Conservation (phyloP, 1,139 yeast species). For the Tardiomyces depauwii region DNA sequence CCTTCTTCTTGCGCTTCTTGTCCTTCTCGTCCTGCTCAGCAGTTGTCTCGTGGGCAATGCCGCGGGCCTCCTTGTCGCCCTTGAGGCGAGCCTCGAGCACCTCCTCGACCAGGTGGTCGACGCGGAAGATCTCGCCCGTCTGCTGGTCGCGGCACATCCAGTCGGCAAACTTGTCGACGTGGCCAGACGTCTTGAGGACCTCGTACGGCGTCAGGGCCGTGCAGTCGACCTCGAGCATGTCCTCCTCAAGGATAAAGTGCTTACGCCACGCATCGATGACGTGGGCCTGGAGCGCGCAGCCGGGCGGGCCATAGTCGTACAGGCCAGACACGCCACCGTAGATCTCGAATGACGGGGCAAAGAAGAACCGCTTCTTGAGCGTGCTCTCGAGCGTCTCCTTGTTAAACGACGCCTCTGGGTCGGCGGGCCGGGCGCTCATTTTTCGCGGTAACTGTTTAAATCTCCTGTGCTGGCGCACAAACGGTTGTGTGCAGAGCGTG, state of each 20-base stretch:
- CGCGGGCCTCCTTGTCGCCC: slow-evolving; percentile 95
- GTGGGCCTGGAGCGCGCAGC: slow-evolving; percentile 96
- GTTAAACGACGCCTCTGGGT: slow-evolving; percentile 34
- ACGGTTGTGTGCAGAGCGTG: neutral
- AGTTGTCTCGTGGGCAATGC: slow-evolving; percentile 42
- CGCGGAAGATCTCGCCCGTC: slow-evolving; percentile 97
- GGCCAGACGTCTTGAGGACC: slow-evolving; percentile 96
- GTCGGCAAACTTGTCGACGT: slow-evolving; percentile 96
- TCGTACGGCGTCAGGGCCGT: slow-evolving; percentile 97
- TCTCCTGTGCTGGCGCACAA: neutral
- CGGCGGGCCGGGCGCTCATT: slow-evolving; percentile 16
- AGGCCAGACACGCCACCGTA: slow-evolving; percentile 98
- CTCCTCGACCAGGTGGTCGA: slow-evolving; percentile 96
- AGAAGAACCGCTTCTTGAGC: slow-evolving; percentile 90
- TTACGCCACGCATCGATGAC: slow-evolving; percentile 93
- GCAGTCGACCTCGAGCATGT: slow-evolving; percentile 97
- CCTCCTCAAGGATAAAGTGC: slow-evolving; percentile 95
- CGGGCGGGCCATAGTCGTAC: slow-evolving; percentile 99
- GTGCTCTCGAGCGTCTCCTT: slow-evolving; percentile 87
- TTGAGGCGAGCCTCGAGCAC: slow-evolving; percentile 90
- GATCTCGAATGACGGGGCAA: slow-evolving; percentile 93
- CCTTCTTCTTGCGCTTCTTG: slow-evolving; percentile 86
- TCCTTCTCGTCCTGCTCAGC: slow-evolving; percentile 56
- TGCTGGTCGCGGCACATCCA: slow-evolving; percentile 97
- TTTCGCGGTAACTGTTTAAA: slow-evolving; percentile 1